These are phyloP conservation scores for Misopates orontium DNA, from an alignment of 257 asterid species.

Conservation along the genomic window DNA sequence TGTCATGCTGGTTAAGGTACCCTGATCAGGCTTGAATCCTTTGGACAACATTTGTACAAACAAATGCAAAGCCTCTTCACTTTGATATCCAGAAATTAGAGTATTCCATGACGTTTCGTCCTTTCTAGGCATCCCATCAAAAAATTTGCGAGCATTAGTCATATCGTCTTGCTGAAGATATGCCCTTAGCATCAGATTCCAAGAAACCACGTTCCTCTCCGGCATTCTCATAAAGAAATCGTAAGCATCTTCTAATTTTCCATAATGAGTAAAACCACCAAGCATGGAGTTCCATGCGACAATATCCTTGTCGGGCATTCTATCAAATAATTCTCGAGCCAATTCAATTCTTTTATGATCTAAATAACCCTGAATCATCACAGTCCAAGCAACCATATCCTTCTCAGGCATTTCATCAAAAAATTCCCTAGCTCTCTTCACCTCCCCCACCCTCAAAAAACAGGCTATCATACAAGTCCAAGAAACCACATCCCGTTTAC, in stretches of 20 bases:
- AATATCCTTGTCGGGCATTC: constrained; percentile 59
- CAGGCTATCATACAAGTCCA: constrained; percentile 74
- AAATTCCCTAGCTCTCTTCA: constrained; percentile 52
- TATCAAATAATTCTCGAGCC: constrained; percentile 53
- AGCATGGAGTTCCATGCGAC: constrained; percentile 79
- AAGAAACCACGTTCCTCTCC: constrained; percentile 49
- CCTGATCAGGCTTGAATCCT: constrained; percentile 49
- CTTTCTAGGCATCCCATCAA: constrained; percentile 53
- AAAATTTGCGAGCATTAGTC: constrained; percentile 41
- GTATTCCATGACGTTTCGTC: constrained; percentile 69
- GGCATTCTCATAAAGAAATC: constrained; percentile 55
- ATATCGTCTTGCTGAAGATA: constrained; percentile 51
- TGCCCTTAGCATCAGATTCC: constrained; percentile 64
- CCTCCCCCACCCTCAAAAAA: constrained; percentile 50
- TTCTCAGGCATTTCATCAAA: constrained; percentile 67
- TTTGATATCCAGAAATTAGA: constrained; percentile 49
- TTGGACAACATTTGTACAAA: constrained; percentile 42
- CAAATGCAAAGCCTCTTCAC: constrained; percentile 49
- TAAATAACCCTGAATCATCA: constrained; percentile 69
- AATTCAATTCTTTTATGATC: constrained; percentile 41
- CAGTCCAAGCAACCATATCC: constrained; percentile 82
- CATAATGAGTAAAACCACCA: constrained; percentile 49
- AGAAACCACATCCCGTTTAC: constrained; percentile 52
- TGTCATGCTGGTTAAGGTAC: constrained; percentile 47
- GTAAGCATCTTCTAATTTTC: constrained; percentile 47